Evolutionary conservation across 2,329 filamentous ascomycete species (phyloP).

Genomic region (Lasiodiplodia theobromae): DNA sequence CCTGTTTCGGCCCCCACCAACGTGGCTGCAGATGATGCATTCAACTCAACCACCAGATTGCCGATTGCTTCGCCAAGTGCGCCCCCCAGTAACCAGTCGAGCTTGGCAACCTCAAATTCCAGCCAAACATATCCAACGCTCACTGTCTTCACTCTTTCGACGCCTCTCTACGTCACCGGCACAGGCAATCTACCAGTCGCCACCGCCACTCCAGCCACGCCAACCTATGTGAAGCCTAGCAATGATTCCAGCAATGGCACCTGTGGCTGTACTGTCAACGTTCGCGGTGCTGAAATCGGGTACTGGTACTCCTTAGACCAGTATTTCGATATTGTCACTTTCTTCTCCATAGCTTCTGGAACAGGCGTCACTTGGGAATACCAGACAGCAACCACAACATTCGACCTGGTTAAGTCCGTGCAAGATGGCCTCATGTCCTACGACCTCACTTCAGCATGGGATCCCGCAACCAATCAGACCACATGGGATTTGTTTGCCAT

Average conservation of each 20-base stretch:
- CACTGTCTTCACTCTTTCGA: background rate
- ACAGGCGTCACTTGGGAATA: slow-evolving; percentile 38
- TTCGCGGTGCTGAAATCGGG: slow-evolving; percentile 42
- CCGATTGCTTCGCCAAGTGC: background rate
- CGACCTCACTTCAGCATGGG: slow-evolving; percentile 27
- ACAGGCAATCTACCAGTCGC: background rate
- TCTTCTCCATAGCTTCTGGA: background rate
- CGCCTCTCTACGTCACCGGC: background rate
- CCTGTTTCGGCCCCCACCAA: background rate
- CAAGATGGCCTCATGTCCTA: slow-evolving; percentile 35
- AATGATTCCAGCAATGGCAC: slow-evolving; percentile 30
- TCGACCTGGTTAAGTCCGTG: slow-evolving; percentile 42
- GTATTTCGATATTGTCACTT: slow-evolving; percentile 3
- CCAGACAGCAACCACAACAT: slow-evolving; percentile 38
- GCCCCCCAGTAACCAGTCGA: background rate
- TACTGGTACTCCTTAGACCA: slow-evolving; percentile 41
- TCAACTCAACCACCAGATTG: background rate
- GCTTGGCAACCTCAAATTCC: background rate
- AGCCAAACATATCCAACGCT: slow-evolving; percentile 11
- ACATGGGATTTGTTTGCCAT: background rate
- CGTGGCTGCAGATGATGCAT: too few species aligned
- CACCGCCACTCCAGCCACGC: background rate
- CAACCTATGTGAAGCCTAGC: slow-evolving; percentile 6
- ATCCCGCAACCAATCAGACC: slow-evolving; percentile 34
- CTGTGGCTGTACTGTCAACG: slow-evolving; percentile 43